Evolutionary conservation across 2,329 filamentous ascomycete species (phyloP), one percentile per base, ranked within the genome.

Genomic region (Fonsecaea erecta): DNA sequence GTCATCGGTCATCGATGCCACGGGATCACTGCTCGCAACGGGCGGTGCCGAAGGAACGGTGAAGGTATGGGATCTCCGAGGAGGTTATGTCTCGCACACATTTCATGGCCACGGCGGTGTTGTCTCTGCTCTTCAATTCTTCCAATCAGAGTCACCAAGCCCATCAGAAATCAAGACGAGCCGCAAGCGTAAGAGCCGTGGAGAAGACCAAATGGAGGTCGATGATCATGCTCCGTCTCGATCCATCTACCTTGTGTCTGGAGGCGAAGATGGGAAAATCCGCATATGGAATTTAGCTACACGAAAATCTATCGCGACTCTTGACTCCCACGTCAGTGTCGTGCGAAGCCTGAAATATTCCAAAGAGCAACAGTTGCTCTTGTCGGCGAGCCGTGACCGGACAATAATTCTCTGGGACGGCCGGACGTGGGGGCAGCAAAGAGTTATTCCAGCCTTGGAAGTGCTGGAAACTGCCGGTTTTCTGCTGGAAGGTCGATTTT

Each of bases 261-360:
- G 94, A 68, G 93, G 91, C 67, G 96, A 99, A 77, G 94, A 98
- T 75, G 95, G 95, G 34, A 96, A 94, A 74, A 86, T 99, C 60
- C 85, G 91, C 21, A 86, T 99, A 24, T 99, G 93, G 91, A 91
- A 98, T 79, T 80, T 99, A 64, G 88, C 93, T 78, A 96, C 92
- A 79, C 86, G 91, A 62, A 91, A 86, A 69, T 88, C 89, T 65
- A 83, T 92, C 24, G 90, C 91, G 21, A 88, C 88, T 18, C 82
- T 97, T 34, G 93, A 98, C 66, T 95, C 93, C 0, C 96, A 99
- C 75, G 93, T 97, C 24, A 98, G 95, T 9, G 91, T 98, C 70
- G 91, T 99, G n/a, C 89, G 93, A 71, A 88, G 88, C 59, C 77
- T 99, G 56, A 91, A 95, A 72, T 99, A 91, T 76, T 95, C 91